Base-by-base conservation (phyloP, 257 asterid species). In the Hygrophila difformis region DNA sequence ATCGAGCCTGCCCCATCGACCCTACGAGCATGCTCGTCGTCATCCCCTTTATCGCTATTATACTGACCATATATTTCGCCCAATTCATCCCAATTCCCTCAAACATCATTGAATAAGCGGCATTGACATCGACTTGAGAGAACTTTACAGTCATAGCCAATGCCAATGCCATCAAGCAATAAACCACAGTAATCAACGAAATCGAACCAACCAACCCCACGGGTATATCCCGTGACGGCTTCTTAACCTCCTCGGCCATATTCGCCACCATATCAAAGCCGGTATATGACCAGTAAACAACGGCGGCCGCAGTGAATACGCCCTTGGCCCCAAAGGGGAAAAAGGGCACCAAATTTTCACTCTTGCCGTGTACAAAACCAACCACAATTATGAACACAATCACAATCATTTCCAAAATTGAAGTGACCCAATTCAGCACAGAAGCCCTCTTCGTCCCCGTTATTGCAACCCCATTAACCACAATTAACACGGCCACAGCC, bases 191-290 rank as follows among this genome's bases (percentile, higher is more conserved):
- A 40, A 88, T 84, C 49, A 79, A 40, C n/a, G 96, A 84, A 94
- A 88, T 88, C 0, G 97, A 88, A 28, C 96, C 93, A 5, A 88
- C 81, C 50, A 88, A 64, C 1, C 97, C 97, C 0, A 88, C 15
- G 0, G 97, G 96, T 35, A 88, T 88, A 42, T 88, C 97, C 57
- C 89, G 74, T 1, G 95, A 61, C 2, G 97, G 97, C 19, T 68
- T 84, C 47, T 73, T 79, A 7, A 92, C 89, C 69, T 88, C 97
- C 51, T 88, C 97, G 6, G 97, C 97, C 97, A 88, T 81, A 6
- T 83, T 84, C 4, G 97, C 96, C 34, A 88, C 95, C 87, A 82
- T 78, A 39, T 88, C 97, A 14, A 88, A 88, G 15, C 98, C 98
- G 0, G 96, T 82, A 35, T 89, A 89, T 1, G 98, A 89, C 98